Conservation (phyloP, 2,329 filamentous ascomycete species). For the Colletotrichum costaricense region DNA sequence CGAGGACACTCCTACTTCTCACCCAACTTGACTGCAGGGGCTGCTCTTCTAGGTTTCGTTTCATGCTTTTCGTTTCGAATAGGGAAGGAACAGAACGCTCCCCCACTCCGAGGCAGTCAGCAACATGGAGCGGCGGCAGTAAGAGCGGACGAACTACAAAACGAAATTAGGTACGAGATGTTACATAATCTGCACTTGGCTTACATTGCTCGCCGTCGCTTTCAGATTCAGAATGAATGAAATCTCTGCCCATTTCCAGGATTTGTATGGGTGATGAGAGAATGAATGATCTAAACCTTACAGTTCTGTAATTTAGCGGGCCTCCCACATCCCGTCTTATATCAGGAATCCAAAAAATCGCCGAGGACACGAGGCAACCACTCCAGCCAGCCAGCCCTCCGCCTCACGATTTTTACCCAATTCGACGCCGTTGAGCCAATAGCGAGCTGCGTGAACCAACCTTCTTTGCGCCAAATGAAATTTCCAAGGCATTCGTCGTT, state of each 20-base stretch:
- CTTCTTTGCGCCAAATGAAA: not conserved
- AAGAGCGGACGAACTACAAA: not conserved
- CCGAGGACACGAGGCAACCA: not conserved
- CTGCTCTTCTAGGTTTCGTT: slow-evolving; percentile 15
- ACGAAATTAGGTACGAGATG: slow-evolving; percentile 10
- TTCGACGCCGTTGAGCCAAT: not conserved
- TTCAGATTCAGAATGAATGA: not conserved
- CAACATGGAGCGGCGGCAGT: not conserved
- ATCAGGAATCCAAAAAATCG: not conserved
- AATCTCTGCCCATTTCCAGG: no score
- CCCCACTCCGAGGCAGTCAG: slow-evolving; percentile 12
- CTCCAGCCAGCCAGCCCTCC: not conserved
- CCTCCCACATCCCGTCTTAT: slow-evolving; percentile 5
- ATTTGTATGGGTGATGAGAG: no score
- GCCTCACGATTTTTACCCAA: not conserved
- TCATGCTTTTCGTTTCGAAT: not conserved
- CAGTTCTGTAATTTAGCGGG: not conserved
- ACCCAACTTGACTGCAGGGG: slow-evolving; percentile 9
- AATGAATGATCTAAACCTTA: no score
- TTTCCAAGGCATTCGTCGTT: not conserved
- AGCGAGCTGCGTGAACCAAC: not conserved
- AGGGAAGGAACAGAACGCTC: not conserved
- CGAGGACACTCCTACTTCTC: not conserved
- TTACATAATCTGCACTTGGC: not conserved
- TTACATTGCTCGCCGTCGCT: not conserved